These are phyloP conservation scores for Orbilia brochopaga DNA, from an alignment of 2,329 filamentous ascomycete species.

Conservation along the genomic window DNA sequence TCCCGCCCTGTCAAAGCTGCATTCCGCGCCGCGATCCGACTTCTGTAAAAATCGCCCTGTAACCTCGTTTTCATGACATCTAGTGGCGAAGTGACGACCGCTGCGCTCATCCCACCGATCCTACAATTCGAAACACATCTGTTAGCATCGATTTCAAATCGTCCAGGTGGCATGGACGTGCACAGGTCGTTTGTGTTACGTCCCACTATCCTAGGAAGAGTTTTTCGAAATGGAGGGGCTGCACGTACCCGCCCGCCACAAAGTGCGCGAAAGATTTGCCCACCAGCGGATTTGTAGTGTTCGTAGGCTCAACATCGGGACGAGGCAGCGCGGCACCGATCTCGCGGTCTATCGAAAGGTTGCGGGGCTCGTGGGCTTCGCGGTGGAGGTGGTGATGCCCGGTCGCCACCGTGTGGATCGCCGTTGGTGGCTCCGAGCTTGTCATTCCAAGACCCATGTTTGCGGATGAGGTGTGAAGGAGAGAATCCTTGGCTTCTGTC, in stretches of 20 bases:
- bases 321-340: constrained; percentile 45
- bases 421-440: constrained; percentile 25
- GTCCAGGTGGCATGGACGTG: background rate
- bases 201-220: constrained; percentile 14
- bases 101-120: constrained; percentile 85
- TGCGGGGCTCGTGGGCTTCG: constrained; percentile 33
- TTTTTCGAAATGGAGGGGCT: constrained; percentile 19
- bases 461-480: background rate
- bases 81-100: constrained; percentile 89
- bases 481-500: background rate
- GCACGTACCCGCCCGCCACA: constrained; percentile 80
- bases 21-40: constrained; percentile 65
- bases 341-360: constrained; percentile 45
- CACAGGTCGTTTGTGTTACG: constrained; percentile 4
- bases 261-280: constrained; percentile 89
- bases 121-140: constrained; percentile 61
- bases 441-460: constrained; percentile 38
- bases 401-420: constrained; percentile 18
- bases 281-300: constrained; percentile 50
- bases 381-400: constrained; percentile 27
- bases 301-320: constrained; percentile 44
- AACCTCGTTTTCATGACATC: constrained; percentile 92
- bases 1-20: constrained; percentile 38
- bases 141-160: constrained; percentile 9
- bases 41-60: constrained; percentile 93